Percentiles rank a stretch among this genome's conserved stretches.
phyloP scores from a whole-genome alignment of 768 basidiomycete genomes.

The Calvatia gigantea region DNA sequence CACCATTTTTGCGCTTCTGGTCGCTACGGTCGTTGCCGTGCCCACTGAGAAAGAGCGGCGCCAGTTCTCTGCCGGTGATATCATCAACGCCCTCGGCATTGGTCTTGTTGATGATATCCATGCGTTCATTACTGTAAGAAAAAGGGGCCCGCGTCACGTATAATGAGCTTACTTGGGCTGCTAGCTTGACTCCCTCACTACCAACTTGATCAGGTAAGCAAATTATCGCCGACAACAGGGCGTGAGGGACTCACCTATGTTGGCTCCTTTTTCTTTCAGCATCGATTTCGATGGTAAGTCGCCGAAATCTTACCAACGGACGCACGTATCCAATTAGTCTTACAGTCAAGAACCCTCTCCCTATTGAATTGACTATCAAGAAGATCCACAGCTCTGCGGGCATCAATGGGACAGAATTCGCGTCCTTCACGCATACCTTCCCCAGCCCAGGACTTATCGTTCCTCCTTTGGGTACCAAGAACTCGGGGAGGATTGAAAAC shows the following conservation, averaged over 20 bases:
- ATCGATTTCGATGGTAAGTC: conserved; percentile 34
- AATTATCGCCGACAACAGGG: too few species aligned
- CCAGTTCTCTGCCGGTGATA: conserved; percentile 20
- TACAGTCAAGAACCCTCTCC: conserved; percentile 39
- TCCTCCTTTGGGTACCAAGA: conserved; percentile 44
- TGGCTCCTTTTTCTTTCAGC: conserved; percentile 18
- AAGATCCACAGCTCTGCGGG: conserved; percentile 39
- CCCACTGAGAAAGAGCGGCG: conserved; percentile 15
- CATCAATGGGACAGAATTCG: conserved; percentile 51
- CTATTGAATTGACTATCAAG: conserved; percentile 44
- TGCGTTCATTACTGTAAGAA: conserved; percentile 34
- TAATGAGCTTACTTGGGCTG: background rate
- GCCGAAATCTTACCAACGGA: background rate
- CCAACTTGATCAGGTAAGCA: conserved; percentile 35
- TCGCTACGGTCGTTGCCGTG: conserved; percentile 21
- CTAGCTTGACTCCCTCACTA: conserved; percentile 33
- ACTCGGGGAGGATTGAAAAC: conserved; percentile 54
- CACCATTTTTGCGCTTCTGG: conserved; percentile 22
- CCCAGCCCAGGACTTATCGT: conserved; percentile 49
- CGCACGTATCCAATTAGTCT: background rate
- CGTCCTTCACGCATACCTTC: conserved; percentile 59
- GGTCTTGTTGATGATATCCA: conserved; percentile 38
- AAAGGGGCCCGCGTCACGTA: background rate
- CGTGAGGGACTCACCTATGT: too few species aligned
- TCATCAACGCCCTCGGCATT: conserved; percentile 36